Evolutionary conservation across 2,329 filamentous ascomycete genomes (phyloP).

Genomic region (Alternaria solani): DNA sequence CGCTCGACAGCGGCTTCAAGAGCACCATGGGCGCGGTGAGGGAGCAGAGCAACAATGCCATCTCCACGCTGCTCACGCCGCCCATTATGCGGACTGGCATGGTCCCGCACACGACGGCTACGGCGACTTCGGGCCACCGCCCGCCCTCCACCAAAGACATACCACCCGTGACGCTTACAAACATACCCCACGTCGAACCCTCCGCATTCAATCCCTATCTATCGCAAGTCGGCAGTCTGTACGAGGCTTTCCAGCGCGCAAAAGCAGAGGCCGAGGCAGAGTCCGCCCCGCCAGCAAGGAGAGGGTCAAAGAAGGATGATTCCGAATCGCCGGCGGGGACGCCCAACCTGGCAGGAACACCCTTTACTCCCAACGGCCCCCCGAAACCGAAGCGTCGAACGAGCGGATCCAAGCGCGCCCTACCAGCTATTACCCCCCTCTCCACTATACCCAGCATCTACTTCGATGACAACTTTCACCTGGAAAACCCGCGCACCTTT

Average conservation of each 20-base stretch:
- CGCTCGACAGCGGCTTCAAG: slow-evolving; percentile 73
- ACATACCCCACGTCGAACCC: slow-evolving; percentile 81
- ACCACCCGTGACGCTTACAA: slow-evolving; percentile 88
- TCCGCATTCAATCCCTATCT: slow-evolving; percentile 86
- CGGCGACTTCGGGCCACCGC: slow-evolving; percentile 75
- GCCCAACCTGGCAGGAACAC: slow-evolving; percentile 52
- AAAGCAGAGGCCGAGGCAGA: slow-evolving; percentile 78
- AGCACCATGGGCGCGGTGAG: slow-evolving; percentile 66
- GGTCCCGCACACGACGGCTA: slow-evolving; percentile 76
- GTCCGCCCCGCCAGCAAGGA: slow-evolving; percentile 56
- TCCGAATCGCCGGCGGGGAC: slow-evolving; percentile 44
- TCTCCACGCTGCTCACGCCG: slow-evolving; percentile 90
- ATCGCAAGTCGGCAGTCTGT: slow-evolving; percentile 82
- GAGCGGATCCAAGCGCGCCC: slow-evolving; percentile 65
- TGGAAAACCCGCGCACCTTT: slow-evolving; percentile 95
- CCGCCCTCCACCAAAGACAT: slow-evolving; percentile 89
- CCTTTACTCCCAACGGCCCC: slow-evolving; percentile 56
- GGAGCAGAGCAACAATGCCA: slow-evolving; percentile 89
- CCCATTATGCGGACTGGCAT: slow-evolving; percentile 90
- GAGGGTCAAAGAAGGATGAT: slow-evolving; percentile 58
- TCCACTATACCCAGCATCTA: slow-evolving; percentile 94
- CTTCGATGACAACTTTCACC: slow-evolving; percentile 91
- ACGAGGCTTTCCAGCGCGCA: slow-evolving; percentile 85
- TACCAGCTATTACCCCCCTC: slow-evolving; percentile 80
- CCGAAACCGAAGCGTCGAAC: slow-evolving; percentile 60